These are phyloP conservation scores for Camelina sativa DNA, from an alignment of 345 rosid species.

Conservation along the genomic window DNA sequence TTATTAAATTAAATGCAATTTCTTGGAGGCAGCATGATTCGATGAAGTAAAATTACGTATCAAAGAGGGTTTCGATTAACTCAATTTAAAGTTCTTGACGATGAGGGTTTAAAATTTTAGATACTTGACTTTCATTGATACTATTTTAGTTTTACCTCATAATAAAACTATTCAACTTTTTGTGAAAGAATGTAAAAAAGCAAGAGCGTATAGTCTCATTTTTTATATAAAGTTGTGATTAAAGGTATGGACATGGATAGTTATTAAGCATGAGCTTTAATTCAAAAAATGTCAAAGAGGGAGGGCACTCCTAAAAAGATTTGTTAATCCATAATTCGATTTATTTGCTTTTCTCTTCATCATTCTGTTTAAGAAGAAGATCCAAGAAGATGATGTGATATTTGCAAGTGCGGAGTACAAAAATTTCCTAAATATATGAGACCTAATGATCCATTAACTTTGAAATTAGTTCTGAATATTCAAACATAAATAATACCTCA, in stretches of 20 bases:
- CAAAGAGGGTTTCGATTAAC: conserved; percentile 31
- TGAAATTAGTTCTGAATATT: neutral
- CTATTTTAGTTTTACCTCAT: neutral
- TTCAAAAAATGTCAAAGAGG: conserved; percentile 33
- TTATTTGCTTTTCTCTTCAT: conserved; percentile 28
- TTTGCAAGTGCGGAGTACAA: neutral
- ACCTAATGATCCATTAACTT: neutral
- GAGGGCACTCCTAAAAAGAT: conserved; percentile 40
- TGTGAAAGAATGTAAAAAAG: conserved; percentile 22
- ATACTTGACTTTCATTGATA: conserved; percentile 1
- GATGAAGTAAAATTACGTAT: neutral
- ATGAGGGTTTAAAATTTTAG: neutral
- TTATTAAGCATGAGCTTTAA: conserved; percentile 43
- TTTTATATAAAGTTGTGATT: conserved; percentile 22
- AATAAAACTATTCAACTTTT: neutral
- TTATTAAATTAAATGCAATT: conserved; percentile 3
- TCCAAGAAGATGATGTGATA: neutral
- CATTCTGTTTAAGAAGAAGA: conserved; percentile 27
- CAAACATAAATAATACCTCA: neutral
- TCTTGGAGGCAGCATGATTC: conserved; percentile 18
- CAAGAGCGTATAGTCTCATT: conserved; percentile 11
- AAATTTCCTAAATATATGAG: neutral
- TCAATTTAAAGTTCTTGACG: neutral
- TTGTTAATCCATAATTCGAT: conserved; percentile 32
- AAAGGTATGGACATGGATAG: conserved; percentile 37